These are phyloP conservation scores for Aureobasidium uvarum DNA, from an alignment of 2,329 filamentous ascomycete genomes.

Conservation along the genomic window DNA sequence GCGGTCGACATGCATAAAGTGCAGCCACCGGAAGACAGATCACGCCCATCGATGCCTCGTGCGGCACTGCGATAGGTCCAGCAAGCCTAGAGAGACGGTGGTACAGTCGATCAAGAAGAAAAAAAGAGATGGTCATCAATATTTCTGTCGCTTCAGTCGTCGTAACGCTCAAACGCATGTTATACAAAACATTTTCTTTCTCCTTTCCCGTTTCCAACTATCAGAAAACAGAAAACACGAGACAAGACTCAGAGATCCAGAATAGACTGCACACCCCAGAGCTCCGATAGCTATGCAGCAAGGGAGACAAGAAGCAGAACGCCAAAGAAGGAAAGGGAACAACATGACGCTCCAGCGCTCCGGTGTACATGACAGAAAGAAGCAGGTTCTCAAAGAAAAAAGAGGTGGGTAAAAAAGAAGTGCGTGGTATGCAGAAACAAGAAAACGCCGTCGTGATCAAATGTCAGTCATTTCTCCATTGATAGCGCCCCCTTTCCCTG, in stretches of 20 bases:
- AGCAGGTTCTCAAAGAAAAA: neutral
- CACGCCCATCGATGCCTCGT: neutral
- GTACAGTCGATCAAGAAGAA: neutral
- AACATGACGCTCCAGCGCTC: conserved; percentile 12
- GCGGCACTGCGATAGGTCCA: too few relatives aligned
- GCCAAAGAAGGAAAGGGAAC: neutral
- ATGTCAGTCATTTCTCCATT: conserved; percentile 22
- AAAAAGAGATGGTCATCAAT: neutral
- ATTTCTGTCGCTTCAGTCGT: neutral
- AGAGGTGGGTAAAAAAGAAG: neutral
- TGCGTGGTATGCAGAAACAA: conserved; percentile 18
- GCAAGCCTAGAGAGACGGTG: neutral
- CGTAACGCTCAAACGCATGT: neutral
- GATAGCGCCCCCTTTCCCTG: conserved; percentile 19
- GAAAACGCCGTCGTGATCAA: conserved; percentile 22
- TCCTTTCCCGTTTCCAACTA: conserved; percentile 11
- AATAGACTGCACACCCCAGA: neutral
- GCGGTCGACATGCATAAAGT: neutral
- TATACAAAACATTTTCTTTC: neutral
- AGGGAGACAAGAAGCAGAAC: neutral
- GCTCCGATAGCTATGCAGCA: conserved; percentile 19
- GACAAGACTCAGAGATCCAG: neutral
- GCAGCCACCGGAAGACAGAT: neutral
- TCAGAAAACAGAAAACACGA: neutral
- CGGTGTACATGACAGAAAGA: neutral